These are phyloP conservation scores for Paraphaeosphaeria minitans DNA, from an alignment of 2,329 filamentous ascomycete genomes.

Conservation along the genomic window DNA sequence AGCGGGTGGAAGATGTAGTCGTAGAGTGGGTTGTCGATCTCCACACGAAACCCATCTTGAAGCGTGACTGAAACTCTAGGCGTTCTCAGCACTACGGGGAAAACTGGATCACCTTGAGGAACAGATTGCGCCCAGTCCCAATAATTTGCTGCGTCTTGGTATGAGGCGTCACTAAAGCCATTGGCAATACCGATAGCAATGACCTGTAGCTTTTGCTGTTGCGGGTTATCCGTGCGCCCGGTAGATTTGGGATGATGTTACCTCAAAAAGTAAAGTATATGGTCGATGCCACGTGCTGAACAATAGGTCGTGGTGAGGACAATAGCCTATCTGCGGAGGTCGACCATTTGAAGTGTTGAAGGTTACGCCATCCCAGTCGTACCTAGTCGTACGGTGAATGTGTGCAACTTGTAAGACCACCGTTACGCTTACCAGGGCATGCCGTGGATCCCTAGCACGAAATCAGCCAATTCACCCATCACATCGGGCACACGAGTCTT, in stretches of 20 bases:
- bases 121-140: constrained; percentile 52
- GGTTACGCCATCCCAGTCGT: constrained; percentile 58
- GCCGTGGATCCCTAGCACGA: constrained; percentile 21
- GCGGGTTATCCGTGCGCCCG: constrained; percentile 1
- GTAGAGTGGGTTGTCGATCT: constrained; percentile 47
- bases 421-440: constrained; percentile 21
- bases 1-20: constrained; percentile 55
- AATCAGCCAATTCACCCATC: neutral
- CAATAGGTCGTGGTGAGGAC: constrained; percentile 74
- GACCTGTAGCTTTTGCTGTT: constrained; percentile 45
- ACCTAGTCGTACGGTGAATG: constrained; percentile 23
- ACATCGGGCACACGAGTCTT: constrained; percentile 13
- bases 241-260: constrained; percentile 25
- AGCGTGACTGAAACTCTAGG: constrained; percentile 47
- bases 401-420: constrained; percentile 21
- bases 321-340: constrained; percentile 62
- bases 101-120: constrained; percentile 29
- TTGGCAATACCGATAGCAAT: constrained; percentile 45
- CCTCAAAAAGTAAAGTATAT: constrained; percentile 68
- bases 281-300: constrained; percentile 81
- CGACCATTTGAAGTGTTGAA: constrained; percentile 40
- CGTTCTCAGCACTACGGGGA: constrained; percentile 41
- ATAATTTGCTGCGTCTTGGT: constrained; percentile 46
- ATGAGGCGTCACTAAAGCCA: constrained; percentile 43
- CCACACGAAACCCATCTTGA: constrained; percentile 34